Evolutionary conservation across 768 basidiomycete genomes (phyloP), one percentile per base, ranked within the genome.

Genomic region (Suillus clintonianus): DNA sequence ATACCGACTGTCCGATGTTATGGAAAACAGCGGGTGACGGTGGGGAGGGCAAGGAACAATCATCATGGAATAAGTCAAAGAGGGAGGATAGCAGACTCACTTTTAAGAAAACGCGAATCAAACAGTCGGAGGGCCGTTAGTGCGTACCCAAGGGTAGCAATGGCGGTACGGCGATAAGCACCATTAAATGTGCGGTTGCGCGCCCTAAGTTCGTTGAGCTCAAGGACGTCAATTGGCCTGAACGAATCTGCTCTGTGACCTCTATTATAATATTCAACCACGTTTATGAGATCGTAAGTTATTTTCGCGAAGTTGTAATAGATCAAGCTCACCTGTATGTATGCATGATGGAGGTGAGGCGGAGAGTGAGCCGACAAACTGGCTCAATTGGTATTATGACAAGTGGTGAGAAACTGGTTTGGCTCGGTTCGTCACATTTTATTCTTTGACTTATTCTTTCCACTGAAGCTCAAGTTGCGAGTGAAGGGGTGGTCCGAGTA

Each of bases 121-220:
- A 95, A 95, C n/a, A 95, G 82, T 53, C 91, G 86, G 11, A 95
- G 79, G 60, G 94, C 84, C 0, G 91, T 83, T 60, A 94, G 74
- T 1, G 90, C 83, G 70, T 90, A 92, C 0, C 91, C 89, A 2
- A 95, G 80, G 62, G 86, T 86, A 15, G 86, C 86, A 10, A 95
- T 79, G 0, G 92, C 92, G 0, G 88, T 90, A 32, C 92, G 86
- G 43, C 82, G 83, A 75, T 94, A 94, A 15, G 92, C 91, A 17
- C 91, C 92, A 59, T 94, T 85, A 70, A 93, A 94, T 0, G 93
- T 95, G 47, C 93, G 82, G 67, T 91, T 87, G 34, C 92, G 82
- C 1, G 93, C 93, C 15, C 93, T 83, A 19, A 95, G 75, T 71
- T 95, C 92, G 27, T 86, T 86, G 59, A 89, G 83, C 70, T 89